Evolutionary conservation across 805 yeast genomes (phyloP), one percentile per base, ranked within the genome.

Genomic region (Hanseniaspora taiwanica): DNA sequence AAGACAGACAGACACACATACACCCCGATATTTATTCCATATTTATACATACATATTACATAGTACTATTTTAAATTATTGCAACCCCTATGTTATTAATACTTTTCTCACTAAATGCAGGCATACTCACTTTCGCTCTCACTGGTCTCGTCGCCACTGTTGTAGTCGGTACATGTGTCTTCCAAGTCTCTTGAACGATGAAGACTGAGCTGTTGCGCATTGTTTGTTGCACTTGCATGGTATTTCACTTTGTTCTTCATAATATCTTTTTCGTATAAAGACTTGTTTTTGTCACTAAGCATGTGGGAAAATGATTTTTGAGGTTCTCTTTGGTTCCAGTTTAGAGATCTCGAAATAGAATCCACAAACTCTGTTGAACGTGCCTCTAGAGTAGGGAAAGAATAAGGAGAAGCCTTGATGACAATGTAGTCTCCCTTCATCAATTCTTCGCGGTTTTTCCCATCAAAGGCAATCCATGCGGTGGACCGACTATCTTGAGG

Each of bases 401-500:
- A 94, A 61, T 73, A 89, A 21, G 86, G 83, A 36, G 91, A 78
- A 0, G 96, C 96, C 31, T 76, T 74, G 13, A 91, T 72, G 0
- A 86, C 74, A 25, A 91, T 82, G 51, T 83, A 86, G 56, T 85
- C 91, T 7, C 97, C 96, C 42, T 74, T 76, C 25, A 65, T 60
- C 36, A 91, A 62, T 56, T 91, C 95, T 3, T 85, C 79, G 33
- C 97, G 66, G 18, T 78, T 76, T 49, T 91, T 78, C 10, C 98
- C 98, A 60, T 91, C 98, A 56, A 91, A 91, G 1, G 96, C 79
- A 1, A 94, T 93, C 94, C 95, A 91, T 0, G 97, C 96, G 0
- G 95, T 83, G 4, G 91, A 76, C 39, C 98, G 64, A 34, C 94
- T 79, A 42, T 69, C 72, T 40, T 76, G 63, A 0, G 97, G 95